Conservation (phyloP, 306 rosid species). For the Prunus fruticosa region DNA sequence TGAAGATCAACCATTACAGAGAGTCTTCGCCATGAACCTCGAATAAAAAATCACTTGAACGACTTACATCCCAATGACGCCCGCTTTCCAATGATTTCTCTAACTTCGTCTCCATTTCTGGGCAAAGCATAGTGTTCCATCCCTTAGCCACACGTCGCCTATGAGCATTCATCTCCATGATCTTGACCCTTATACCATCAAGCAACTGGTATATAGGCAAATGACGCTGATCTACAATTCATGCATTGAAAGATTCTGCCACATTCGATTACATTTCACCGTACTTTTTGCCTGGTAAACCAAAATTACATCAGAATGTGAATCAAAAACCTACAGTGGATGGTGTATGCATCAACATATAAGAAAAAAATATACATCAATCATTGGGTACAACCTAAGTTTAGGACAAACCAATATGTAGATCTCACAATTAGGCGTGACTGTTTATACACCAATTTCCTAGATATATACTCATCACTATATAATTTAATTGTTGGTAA, state of each 20-base stretch:
- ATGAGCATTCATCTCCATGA: background rate
- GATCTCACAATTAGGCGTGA: too few species aligned
- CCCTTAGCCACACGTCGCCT: background rate
- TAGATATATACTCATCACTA: too few species aligned
- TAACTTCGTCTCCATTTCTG: background rate
- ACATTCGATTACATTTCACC: background rate
- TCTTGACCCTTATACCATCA: background rate
- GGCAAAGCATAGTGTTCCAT: background rate
- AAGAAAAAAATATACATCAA: too few species aligned
- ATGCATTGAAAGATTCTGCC: background rate
- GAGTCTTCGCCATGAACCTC: background rate
- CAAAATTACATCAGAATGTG: too few species aligned
- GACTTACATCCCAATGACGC: background rate
- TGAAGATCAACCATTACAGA: background rate
- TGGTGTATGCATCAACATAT: too few species aligned
- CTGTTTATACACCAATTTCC: too few species aligned
- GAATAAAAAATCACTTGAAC: background rate
- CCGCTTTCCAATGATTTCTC: background rate
- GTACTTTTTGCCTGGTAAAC: background rate
- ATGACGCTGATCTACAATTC: background rate
- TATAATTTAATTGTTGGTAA: too few species aligned
- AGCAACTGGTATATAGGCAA: background rate
- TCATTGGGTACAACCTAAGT: too few species aligned
- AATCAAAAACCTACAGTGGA: too few species aligned
- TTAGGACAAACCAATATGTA: too few species aligned